Conservation (phyloP, 305 asterid genomes). For the Fraxinus sp. region DNA sequence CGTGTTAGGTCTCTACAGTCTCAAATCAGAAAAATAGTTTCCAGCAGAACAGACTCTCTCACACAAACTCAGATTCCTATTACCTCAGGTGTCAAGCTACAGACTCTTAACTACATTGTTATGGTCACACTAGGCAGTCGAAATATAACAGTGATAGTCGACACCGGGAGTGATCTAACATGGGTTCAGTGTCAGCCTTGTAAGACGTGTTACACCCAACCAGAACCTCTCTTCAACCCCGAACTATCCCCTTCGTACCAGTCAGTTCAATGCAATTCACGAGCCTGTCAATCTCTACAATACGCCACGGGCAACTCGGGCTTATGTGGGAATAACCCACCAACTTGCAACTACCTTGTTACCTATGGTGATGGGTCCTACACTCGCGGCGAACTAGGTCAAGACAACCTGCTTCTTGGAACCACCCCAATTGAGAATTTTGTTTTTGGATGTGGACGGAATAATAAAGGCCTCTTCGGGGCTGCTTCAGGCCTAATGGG, state of each 20-base stretch:
- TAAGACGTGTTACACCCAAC: slow-evolving; percentile 61
- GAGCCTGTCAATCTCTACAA: slow-evolving; percentile 54
- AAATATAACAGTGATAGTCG: slow-evolving; percentile 67
- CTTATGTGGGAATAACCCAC: slow-evolving; percentile 39
- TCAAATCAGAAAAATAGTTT: slow-evolving; percentile 34
- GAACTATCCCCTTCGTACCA: slow-evolving; percentile 52
- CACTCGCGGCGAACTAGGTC: slow-evolving; percentile 65
- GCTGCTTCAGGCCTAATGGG: slow-evolving; percentile 87
- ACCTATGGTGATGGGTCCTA: slow-evolving; percentile 87
- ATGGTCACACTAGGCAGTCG: slow-evolving; percentile 54
- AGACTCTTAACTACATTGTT: slow-evolving; percentile 75
- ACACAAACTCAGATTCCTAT: slow-evolving; percentile 52
- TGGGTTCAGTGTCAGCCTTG: slow-evolving; percentile 96
- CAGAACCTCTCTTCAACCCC: slow-evolving; percentile 78
- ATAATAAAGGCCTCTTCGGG: slow-evolving; percentile 77
- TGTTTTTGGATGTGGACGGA: slow-evolving; percentile 70
- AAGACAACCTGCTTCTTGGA: slow-evolving; percentile 55
- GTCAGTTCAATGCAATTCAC: slow-evolving; percentile 55
- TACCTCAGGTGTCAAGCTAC: slow-evolving; percentile 57
- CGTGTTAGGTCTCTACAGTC: slow-evolving; percentile 64
- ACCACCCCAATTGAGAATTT: slow-evolving; percentile 37
- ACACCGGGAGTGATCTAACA: slow-evolving; percentile 81
- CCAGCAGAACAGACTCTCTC: slow-evolving; percentile 30
- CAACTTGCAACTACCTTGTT: slow-evolving; percentile 55
- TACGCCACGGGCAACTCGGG: slow-evolving; percentile 57